Evolutionary conservation across 1,284 basidiomycete species (phyloP).

Genomic region (Ustilago tritici): DNA sequence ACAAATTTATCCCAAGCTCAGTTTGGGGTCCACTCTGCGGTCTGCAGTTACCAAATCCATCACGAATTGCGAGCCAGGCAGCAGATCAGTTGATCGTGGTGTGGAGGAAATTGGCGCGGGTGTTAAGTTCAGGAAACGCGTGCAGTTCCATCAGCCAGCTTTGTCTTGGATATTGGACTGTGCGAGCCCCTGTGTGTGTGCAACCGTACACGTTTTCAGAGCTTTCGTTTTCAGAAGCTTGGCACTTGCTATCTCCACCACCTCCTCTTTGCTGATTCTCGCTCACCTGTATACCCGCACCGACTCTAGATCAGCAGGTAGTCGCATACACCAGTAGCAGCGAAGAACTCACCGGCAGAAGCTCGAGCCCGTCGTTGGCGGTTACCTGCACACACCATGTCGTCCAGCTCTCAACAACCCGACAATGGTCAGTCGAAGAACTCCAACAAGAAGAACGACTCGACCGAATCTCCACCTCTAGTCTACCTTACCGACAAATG

Average conservation of each 20-base stretch:
- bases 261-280: neutral
- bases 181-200: neutral
- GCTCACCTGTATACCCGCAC: too few relatives aligned
- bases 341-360: neutral
- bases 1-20: slow-evolving; percentile 2
- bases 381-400: slow-evolving; percentile 17
- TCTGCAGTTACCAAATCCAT: slow-evolving; percentile 11
- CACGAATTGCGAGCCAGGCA: slow-evolving; percentile 8
- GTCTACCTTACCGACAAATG: slow-evolving; percentile 87
- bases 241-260: slow-evolving; percentile 8
- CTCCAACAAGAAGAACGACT: slow-evolving; percentile 25
- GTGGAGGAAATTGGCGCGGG: slow-evolving; percentile 19
- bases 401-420: slow-evolving; percentile 25
- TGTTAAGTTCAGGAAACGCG: slow-evolving; percentile 1
- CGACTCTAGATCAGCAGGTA: too few relatives aligned
- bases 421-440: slow-evolving; percentile 15
- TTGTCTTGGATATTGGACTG: neutral
- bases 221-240: neutral
- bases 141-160: slow-evolving; percentile 24
- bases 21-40: neutral
- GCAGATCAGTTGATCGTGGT: slow-evolving; percentile 2
- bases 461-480: slow-evolving; percentile 73
- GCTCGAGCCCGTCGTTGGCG: neutral
- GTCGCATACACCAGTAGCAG: neutral
- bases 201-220: too few relatives aligned